Evolutionary conservation across 495 filamentous ascomycete species (phyloP).

Genomic region (Lasiosphaeria ovina): DNA sequence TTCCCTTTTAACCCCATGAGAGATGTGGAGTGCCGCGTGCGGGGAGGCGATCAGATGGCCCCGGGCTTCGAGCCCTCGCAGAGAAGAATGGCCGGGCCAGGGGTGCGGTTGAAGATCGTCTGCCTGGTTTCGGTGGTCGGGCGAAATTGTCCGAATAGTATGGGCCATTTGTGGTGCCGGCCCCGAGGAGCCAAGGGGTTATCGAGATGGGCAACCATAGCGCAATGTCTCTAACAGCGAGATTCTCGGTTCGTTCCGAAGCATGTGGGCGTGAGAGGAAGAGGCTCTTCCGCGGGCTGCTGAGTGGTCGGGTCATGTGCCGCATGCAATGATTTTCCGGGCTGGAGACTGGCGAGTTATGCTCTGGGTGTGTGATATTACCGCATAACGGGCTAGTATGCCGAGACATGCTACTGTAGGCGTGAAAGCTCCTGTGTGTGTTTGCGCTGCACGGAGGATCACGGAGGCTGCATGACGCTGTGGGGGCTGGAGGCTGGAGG

Average conservation of each 20-base stretch:
- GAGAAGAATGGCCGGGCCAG: too few relatives aligned
- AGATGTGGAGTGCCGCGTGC: too few relatives aligned
- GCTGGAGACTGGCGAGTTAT: not conserved
- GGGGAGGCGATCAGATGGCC: too few relatives aligned
- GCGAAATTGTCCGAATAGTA: not conserved
- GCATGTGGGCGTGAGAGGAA: not conserved
- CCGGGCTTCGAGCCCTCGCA: too few relatives aligned
- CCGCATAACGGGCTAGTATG: slow-evolving; percentile 10
- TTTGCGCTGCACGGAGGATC: not conserved
- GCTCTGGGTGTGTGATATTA: not conserved
- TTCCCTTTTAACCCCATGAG: too few relatives aligned
- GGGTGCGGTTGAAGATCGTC: too few relatives aligned
- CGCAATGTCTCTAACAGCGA: not conserved
- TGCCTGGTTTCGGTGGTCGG: too few relatives aligned
- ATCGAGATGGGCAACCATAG: not conserved
- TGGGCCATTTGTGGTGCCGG: not conserved
- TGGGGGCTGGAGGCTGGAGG: not conserved
- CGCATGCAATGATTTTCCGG: not conserved
- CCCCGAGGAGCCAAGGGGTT: not conserved
- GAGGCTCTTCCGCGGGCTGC: slow-evolving; percentile 4
- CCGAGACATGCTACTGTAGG: not conserved
- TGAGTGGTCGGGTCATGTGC: not conserved
- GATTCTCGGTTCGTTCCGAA: slow-evolving; percentile 3
- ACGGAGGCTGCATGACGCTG: slow-evolving; percentile 6
- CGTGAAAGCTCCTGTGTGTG: not conserved